Conservation (phyloP, 371 early-diverging fungal genomes). For the Apophysomyces sp. region DNA sequence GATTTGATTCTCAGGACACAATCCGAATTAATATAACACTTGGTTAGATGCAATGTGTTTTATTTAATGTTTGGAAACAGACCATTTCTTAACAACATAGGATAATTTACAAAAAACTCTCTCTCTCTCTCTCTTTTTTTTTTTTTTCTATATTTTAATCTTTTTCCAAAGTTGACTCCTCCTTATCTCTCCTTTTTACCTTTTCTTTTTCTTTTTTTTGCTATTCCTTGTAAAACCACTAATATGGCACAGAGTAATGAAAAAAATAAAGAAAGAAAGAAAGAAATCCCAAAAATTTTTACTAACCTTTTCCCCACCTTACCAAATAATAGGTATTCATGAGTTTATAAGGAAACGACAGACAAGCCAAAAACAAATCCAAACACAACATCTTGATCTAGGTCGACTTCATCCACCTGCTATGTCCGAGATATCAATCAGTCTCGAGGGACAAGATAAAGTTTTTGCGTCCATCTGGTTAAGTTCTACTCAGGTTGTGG, state of each 20-base stretch:
- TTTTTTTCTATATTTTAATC: too few relatives aligned
- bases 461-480: conserved; percentile 63
- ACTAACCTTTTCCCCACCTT: background rate
- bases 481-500: conserved; percentile 40
- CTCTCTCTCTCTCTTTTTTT: background rate
- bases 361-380: background rate
- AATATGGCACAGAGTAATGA: too few relatives aligned
- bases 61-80: conserved; percentile 2
- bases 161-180: too few relatives aligned
- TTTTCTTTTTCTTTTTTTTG: background rate
- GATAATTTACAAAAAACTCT: background rate
- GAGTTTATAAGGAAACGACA: background rate
- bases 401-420: background rate
- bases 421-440: background rate
- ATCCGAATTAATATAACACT: background rate
- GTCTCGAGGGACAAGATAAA: conserved; percentile 47
- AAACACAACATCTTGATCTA: background rate
- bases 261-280: too few relatives aligned
- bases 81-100: conserved; percentile 1
- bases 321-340: background rate
- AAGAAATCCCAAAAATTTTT: too few relatives aligned
- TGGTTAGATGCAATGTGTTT: background rate
- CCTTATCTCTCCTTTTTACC: background rate
- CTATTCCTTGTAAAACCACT: background rate
- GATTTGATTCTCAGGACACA: conserved; percentile 16